Evolutionary conservation across 129 eudicot genomes (phyloP).

Genomic region (Artemisia argyi): DNA sequence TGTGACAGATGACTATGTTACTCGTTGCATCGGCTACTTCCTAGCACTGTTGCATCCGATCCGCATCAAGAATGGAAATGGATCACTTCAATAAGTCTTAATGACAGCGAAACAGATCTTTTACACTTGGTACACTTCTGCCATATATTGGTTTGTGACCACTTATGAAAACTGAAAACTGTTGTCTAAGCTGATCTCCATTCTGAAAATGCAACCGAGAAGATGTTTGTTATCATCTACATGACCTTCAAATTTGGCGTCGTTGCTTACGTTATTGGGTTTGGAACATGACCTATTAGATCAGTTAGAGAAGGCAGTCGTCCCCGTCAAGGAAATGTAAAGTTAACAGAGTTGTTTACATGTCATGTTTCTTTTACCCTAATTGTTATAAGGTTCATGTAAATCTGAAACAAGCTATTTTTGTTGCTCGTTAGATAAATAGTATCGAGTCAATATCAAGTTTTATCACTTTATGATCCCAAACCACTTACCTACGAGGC

Average conservation of each 20-base stretch:
- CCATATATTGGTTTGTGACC: conserved; percentile 85
- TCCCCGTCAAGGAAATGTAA: conserved; percentile 78
- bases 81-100: conserved; percentile 59
- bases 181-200: conserved; percentile 94
- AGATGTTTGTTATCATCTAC: conserved; percentile 73
- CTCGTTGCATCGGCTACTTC: no score
- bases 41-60: conserved; percentile 33
- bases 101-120: conserved; percentile 68
- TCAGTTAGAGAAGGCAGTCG: conserved; percentile 89
- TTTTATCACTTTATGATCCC: conserved; percentile 74
- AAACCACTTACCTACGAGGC: conserved; percentile 69
- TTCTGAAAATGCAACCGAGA: conserved; percentile 75
- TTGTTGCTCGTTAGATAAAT: conserved; percentile 53
- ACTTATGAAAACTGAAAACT: conserved; percentile 66
- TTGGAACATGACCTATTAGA: conserved; percentile 73
- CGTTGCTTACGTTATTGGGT: conserved; percentile 88
- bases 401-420: conserved; percentile 5
- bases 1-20: no score
- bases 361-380: no score
- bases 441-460: conserved; percentile 95
- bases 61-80: conserved; percentile 69
- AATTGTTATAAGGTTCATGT: neutral
- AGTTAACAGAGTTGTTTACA: neutral
- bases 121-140: conserved; percentile 41
- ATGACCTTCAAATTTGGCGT: conserved; percentile 89